Evolutionary conservation across 495 filamentous ascomycete species (phyloP).

Genomic region (Hypoxylon rickii): DNA sequence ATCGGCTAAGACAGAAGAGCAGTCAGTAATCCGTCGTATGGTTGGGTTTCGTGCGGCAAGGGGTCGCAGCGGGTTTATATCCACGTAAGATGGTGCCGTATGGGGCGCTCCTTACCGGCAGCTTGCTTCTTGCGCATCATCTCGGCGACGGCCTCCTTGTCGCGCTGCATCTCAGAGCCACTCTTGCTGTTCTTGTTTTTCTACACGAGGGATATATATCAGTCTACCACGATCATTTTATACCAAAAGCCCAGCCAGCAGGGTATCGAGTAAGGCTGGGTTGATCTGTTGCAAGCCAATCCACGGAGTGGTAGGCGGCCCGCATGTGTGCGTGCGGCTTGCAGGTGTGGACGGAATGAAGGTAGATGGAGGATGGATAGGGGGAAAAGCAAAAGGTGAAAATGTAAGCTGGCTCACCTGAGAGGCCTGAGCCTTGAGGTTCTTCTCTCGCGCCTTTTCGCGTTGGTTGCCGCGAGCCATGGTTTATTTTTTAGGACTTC

Average conservation of each 20-base stretch:
- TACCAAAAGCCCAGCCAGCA: too few species aligned
- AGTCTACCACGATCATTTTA: slow-evolving; percentile 10
- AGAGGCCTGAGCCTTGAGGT: slow-evolving; percentile 64
- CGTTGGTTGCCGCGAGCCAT: slow-evolving; percentile 96
- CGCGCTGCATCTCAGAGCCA: slow-evolving; percentile 70
- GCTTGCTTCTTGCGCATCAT: slow-evolving; percentile 93
- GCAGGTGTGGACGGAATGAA: background rate
- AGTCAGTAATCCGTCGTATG: slow-evolving; percentile 5
- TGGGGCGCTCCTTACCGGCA: slow-evolving; percentile 67
- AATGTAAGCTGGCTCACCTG: slow-evolving; percentile 62
- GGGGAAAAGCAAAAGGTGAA: slow-evolving; percentile 3
- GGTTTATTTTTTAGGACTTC: slow-evolving; percentile 28
- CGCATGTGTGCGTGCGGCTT: too few species aligned
- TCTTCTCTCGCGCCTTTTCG: slow-evolving; percentile 84
- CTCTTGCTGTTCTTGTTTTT: slow-evolving; percentile 62
- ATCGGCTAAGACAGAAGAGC: slow-evolving; percentile 45
- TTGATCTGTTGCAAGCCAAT: too few species aligned
- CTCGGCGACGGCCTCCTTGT: slow-evolving; percentile 75
- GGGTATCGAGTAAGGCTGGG: too few species aligned
- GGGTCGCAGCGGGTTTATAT: background rate
- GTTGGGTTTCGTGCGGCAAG: background rate
- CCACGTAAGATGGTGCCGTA: background rate
- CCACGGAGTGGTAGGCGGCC: too few species aligned
- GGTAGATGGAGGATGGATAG: slow-evolving; percentile 2
- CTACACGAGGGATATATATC: slow-evolving; percentile 48